Evolutionary conservation across 176 grass and related monocot genomes (phyloP).

Genomic region (Lolium multiflorum): DNA sequence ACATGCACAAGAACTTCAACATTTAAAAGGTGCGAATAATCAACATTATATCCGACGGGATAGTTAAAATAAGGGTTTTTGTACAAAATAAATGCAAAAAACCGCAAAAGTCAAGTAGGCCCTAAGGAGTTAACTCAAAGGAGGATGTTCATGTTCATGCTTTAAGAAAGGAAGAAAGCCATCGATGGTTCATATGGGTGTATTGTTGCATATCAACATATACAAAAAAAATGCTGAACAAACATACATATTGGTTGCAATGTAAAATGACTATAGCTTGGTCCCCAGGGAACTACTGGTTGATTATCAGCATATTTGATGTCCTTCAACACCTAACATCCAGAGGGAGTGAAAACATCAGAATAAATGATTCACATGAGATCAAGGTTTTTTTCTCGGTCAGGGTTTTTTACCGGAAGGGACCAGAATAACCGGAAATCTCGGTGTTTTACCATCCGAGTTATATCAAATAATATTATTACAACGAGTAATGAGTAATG

Average conservation of each 20-base stretch:
- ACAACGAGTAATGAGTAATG: too few species aligned
- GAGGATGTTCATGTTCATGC: not conserved
- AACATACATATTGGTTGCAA: slow-evolving; percentile 5
- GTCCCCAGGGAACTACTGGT: slow-evolving; percentile 7
- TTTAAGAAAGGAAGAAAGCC: not conserved
- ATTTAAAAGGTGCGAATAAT: not conserved
- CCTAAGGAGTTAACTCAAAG: not conserved
- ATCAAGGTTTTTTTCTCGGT: too few species aligned
- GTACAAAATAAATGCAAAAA: not conserved
- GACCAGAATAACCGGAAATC: too few species aligned
- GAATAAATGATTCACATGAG: not conserved
- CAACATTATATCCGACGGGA: too few species aligned
- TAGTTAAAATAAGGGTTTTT: not conserved
- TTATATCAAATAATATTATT: too few species aligned
- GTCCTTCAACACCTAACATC: slow-evolving; percentile 62
- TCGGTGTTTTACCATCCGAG: too few species aligned
- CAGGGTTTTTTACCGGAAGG: too few species aligned
- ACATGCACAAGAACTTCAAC: not conserved
- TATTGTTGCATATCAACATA: slow-evolving; percentile 2
- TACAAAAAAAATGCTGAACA: not conserved
- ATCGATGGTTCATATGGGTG: not conserved
- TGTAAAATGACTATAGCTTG: not conserved
- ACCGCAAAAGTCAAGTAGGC: not conserved
- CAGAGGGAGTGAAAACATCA: not conserved
- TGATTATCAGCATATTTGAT: slow-evolving; percentile 78